A percentile compares a stretch with the other conserved stretches of the same genome.
These are phyloP conservation scores for Hevea brasiliensis DNA, from an alignment of 345 rosid species.

Conservation along the genomic window DNA sequence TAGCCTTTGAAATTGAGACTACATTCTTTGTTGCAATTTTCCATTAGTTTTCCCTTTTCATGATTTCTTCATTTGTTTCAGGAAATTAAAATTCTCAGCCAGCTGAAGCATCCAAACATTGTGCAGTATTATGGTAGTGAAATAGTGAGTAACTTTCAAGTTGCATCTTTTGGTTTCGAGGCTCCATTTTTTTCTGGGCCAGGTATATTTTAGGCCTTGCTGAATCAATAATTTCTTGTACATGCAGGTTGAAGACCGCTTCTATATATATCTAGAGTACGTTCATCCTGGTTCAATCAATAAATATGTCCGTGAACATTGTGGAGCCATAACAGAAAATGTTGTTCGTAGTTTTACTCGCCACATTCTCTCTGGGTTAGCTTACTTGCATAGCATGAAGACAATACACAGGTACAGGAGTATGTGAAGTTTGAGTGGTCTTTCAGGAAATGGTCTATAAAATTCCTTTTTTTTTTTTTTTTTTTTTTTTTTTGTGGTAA, in stretches of 20 bases:
- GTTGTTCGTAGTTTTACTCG: constrained; percentile 91
- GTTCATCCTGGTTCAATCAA: constrained; percentile 97
- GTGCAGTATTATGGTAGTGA: constrained; percentile 99
- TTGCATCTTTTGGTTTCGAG: constrained; percentile 5
- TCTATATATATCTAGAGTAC: constrained; percentile 87
- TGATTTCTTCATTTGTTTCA: constrained; percentile 34
- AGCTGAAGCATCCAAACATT: constrained; percentile 87
- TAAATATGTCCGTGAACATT: constrained; percentile 81
- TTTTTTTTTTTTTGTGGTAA: constrained; percentile 13
- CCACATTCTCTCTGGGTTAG: constrained; percentile 89
- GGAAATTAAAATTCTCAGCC: constrained; percentile 94
- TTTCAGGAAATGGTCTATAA: not conserved
- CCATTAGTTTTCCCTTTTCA: not conserved
- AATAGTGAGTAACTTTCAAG: constrained; percentile 60
- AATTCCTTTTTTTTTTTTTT: constrained; percentile 11
- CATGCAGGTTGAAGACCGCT: constrained; percentile 70
- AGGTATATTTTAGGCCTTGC: constrained; percentile 10
- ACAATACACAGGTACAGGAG: constrained; percentile 80
- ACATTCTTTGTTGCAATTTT: not conserved
- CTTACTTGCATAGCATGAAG: constrained; percentile 84
- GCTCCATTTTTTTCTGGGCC: constrained; percentile 4
- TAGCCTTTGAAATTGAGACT: not conserved
- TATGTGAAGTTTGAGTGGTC: not conserved
- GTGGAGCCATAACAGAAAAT: constrained; percentile 90
- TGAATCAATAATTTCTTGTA: constrained; percentile 16